phyloP scores from a whole-genome alignment of 78 protist species.

The Paratrimastix pyriformis region DNA sequence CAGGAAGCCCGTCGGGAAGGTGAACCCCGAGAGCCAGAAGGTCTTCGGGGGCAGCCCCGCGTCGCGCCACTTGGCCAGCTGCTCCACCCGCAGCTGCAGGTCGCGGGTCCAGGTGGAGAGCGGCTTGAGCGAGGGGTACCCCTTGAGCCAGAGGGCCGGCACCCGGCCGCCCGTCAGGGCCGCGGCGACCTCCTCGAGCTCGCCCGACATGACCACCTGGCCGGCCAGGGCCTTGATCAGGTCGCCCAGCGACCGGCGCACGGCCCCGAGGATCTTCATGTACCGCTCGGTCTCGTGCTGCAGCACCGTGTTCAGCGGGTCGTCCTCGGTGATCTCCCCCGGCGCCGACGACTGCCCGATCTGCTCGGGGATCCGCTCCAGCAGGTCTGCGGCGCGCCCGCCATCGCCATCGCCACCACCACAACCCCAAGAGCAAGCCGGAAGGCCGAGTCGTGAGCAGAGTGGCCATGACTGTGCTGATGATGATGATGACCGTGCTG shows the following conservation, averaged over 20 bases:
- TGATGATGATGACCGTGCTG: not conserved
- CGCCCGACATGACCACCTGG: constrained; percentile 62
- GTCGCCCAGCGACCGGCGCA: constrained; percentile 34
- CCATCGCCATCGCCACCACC: not conserved
- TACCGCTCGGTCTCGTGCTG: constrained; percentile 69
- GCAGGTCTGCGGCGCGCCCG: constrained; percentile 22
- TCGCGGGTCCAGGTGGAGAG: constrained; percentile 69
- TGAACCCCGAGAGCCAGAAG: constrained; percentile 75
- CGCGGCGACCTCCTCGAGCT: constrained; percentile 54
- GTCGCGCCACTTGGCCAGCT: constrained; percentile 45
- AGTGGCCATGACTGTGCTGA: not conserved
- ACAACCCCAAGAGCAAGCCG: constrained; percentile 1
- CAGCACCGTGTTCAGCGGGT: constrained; percentile 53
- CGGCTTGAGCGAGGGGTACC: constrained; percentile 68
- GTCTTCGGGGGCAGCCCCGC: constrained; percentile 38
- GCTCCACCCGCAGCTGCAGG: constrained; percentile 45
- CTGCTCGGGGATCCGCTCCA: constrained; percentile 18
- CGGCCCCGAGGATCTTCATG: constrained; percentile 38
- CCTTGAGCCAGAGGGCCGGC: constrained; percentile 52
- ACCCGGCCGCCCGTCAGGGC: constrained; percentile 39
- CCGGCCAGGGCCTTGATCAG: constrained; percentile 63
- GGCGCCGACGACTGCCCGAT: constrained; percentile 14
- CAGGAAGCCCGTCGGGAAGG: constrained; percentile 82
- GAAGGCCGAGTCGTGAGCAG: not conserved
- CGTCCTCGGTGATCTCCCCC: constrained; percentile 15